Percentiles rank a stretch among this genome's conserved stretches.
These are phyloP conservation scores for Xylariaceae sp. DNA, from an alignment of 2,329 filamentous ascomycete species.

Conservation along the genomic window DNA sequence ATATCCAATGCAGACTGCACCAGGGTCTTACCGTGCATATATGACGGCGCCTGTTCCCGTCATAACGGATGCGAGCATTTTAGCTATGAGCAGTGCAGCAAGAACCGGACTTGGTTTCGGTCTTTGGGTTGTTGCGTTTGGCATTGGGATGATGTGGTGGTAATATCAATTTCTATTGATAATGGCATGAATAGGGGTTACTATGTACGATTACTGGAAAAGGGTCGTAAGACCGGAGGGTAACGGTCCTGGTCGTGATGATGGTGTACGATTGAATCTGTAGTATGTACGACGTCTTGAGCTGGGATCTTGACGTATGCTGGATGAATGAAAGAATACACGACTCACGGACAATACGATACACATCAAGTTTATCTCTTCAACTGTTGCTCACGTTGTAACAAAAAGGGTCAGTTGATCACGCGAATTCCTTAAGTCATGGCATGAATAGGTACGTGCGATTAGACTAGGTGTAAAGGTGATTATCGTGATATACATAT, in stretches of 20 bases:
- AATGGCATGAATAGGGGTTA: background rate
- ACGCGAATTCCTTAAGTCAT: no score
- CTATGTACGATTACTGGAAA: no score
- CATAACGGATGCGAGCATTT: background rate
- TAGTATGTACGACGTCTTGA: background rate
- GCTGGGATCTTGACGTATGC: background rate
- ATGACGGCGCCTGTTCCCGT: background rate
- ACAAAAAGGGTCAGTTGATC: no score
- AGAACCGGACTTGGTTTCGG: no score
- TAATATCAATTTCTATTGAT: background rate
- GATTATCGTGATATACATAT: no score
- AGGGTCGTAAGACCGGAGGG: no score
- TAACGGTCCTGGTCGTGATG: no score
- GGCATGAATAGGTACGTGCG: no score
- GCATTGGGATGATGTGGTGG: conserved; percentile 22
- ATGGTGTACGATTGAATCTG: background rate
- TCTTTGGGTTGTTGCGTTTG: conserved; percentile 19
- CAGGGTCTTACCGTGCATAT: background rate
- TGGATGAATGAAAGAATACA: background rate
- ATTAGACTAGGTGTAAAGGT: no score
- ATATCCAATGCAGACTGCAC: background rate
- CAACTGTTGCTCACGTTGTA: no score
- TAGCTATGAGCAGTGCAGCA: background rate
- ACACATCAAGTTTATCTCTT: no score
- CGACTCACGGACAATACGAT: background rate